phyloP scores from a whole-genome alignment of 2,329 filamentous ascomycete genomes.

The Epichloe brachyelytri region DNA sequence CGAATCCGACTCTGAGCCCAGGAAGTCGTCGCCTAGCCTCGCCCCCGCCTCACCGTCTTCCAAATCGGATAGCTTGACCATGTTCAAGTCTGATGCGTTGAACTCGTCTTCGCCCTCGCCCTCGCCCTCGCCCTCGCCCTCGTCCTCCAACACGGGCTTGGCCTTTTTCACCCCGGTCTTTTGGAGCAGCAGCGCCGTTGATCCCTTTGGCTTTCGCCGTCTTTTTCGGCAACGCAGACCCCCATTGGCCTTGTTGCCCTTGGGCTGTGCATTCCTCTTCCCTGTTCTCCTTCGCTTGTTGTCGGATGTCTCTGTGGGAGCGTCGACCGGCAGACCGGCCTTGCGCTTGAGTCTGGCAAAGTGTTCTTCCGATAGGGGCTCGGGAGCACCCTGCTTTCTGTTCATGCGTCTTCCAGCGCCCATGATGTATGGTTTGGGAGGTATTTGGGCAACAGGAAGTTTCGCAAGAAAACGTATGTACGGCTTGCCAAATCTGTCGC shows the following conservation, averaged over 20 bases:
- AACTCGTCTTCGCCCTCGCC: conserved; percentile 31
- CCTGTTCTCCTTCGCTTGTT: conserved; percentile 10
- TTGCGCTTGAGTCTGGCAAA: conserved; percentile 78
- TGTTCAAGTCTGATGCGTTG: conserved; percentile 34
- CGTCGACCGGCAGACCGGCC: conserved; percentile 52
- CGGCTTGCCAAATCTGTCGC: conserved; percentile 8
- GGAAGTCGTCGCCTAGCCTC: conserved; percentile 44
- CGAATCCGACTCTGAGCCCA: conserved; percentile 40
- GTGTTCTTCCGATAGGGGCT: conserved; percentile 67
- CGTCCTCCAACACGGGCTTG: conserved; percentile 15
- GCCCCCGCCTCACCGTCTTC: conserved; percentile 23
- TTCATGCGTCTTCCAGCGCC: conserved; percentile 76
- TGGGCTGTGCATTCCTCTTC: conserved; percentile 13
- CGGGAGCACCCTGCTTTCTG: conserved; percentile 83
- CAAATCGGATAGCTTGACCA: conserved; percentile 25
- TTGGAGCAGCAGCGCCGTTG: conserved; percentile 6
- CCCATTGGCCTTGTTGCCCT: conserved; percentile 9
- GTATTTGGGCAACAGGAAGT: conserved; percentile 3
- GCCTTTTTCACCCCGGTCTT: conserved; percentile 17
- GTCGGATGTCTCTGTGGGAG: conserved; percentile 34
- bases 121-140: conserved; percentile 20
- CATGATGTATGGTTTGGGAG: conserved; percentile 41
- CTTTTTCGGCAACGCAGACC: conserved; percentile 10
- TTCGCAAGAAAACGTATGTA: neutral
- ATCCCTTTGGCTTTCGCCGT: conserved; percentile 13